Evolutionary conservation across 805 yeast species (phyloP), one percentile per base, ranked within the genome.

Genomic region (Sporopachydermia quercuum): DNA sequence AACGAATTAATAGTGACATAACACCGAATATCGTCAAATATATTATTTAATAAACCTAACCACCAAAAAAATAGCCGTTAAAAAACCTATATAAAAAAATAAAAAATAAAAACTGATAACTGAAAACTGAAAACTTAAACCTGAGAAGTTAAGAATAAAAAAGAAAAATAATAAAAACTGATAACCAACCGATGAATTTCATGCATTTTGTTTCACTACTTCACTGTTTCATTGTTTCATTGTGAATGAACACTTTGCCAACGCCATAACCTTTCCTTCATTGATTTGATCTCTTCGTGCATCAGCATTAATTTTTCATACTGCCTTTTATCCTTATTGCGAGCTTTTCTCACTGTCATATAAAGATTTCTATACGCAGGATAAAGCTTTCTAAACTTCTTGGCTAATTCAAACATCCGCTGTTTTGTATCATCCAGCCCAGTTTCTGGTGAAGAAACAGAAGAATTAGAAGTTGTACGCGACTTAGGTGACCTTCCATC

Each of bases 201-300:
- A n/a, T n/a, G n/a, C n/a, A n/a, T n/a, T n/a, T n/a, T n/a, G n/a
- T n/a, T n/a, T n/a, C n/a, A n/a, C n/a, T n/a, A n/a, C n/a, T n/a
- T n/a, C n/a, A n/a, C n/a, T n/a, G n/a, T n/a, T n/a, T n/a, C n/a
- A n/a, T n/a, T n/a, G n/a, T n/a, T n/a, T n/a, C n/a, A n/a, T n/a
- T n/a, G n/a, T n/a, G n/a, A n/a, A 18, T 15, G n/a, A 27, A 37
- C 45, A 50, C 38, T 51, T 52, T 43, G 66, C 70, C 78, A 23
- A 23, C 30, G 30, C 30, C 78, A 72, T 15, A 75, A 57, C 47
- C 66, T 61, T 43, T 61, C 62, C 52, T 75, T 75, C 78, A 78
- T 72, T 34, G 63, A 63, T 15, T 69, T 62, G 39, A 76, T 54
- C 35, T 62, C 61, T 19, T 63, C 64, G 52, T 75, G 81, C 55